phyloP scores from a whole-genome alignment of 345 rosid species.

The Linum usitatissimum region DNA sequence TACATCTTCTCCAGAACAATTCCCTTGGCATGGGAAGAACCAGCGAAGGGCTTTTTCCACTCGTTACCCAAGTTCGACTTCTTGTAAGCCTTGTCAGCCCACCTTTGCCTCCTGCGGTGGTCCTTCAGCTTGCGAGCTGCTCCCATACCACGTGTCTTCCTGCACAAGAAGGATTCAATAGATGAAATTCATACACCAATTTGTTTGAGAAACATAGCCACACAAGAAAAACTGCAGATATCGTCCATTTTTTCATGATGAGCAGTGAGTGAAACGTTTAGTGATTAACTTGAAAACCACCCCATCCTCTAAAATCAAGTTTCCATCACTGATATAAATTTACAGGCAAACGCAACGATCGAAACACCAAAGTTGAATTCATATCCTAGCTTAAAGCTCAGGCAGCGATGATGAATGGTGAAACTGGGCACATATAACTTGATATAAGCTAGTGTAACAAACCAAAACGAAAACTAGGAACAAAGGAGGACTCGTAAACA shows the following conservation, averaged over 20 bases:
- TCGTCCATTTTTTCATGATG: no score
- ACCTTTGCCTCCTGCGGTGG: conserved; percentile 9
- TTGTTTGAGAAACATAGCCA: no score
- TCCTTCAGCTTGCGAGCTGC: conserved; percentile 9
- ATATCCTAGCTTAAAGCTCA: neutral
- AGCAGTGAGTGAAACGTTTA: no score
- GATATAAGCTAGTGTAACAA: no score
- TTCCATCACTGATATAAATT: neutral
- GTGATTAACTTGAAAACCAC: neutral
- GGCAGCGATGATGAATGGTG: neutral
- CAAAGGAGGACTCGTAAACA: no score
- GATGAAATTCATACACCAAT: neutral
- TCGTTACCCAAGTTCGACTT: conserved; percentile 9
- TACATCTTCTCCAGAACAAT: conserved; percentile 12
- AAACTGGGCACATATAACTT: no score
- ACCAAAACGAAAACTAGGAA: no score
- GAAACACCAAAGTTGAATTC: neutral
- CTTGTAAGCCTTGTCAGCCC: conserved; percentile 11
- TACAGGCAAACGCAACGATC: neutral
- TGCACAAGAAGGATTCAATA: neutral
- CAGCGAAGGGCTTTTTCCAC: conserved; percentile 10
- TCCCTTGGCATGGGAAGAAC: conserved; percentile 12
- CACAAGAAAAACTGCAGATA: no score
- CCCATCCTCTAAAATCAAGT: neutral
- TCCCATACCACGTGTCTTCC: conserved; percentile 13